Evolutionary conservation across 441 rosid genomes (phyloP), one percentile per base, ranked within the genome.

Genomic region (Mallotus repandus): DNA sequence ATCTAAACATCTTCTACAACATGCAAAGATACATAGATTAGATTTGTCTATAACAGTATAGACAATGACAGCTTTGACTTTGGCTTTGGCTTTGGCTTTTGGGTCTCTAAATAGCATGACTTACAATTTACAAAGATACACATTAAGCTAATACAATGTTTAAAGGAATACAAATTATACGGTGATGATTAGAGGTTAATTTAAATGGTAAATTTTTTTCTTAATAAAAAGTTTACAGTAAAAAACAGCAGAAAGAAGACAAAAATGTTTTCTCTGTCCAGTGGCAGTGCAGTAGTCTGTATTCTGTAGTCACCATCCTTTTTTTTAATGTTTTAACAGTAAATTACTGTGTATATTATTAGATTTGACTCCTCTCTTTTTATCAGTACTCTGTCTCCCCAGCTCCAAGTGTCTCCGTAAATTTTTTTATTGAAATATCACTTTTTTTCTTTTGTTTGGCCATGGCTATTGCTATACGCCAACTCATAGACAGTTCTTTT

Each of bases 351-450:
- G 46, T 72, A 49, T 82, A 38, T 38, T 38, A 38, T 38, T 38
- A 38, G 41, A 38, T 38, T 82, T 84, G 86, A 86, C 88, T 81
- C 82, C 84, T 86, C 85, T 84, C 41, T 38, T 84, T 84, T 84
- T 75, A 63, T 81, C 84, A 60, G 67, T 35, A 5, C 59, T 70
- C 79, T 86, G 77, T 53, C 70, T 35, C 4, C 38, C 4, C 38
- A 35, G 5, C 38, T 4, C 45, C 65, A 10, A 22, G n/a, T 66
- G 74, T 61, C 70, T 5, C 38, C 2, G 4, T 35, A 35, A 5
- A 3, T 38, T 38, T 38, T 38, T 38, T 38, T 38, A 4, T 38
- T 38, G 32, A 29, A 29, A 29, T 29, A 2, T 1, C 32, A 29
- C 32, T 29, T 38, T 38, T 38, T 38, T 4, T 38, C 5, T 38